Percentiles rank a stretch among this genome's conserved stretches.
These are phyloP conservation scores for Leccinum subgranulosum DNA, from an alignment of 768 basidiomycete species.

Conservation along the genomic window DNA sequence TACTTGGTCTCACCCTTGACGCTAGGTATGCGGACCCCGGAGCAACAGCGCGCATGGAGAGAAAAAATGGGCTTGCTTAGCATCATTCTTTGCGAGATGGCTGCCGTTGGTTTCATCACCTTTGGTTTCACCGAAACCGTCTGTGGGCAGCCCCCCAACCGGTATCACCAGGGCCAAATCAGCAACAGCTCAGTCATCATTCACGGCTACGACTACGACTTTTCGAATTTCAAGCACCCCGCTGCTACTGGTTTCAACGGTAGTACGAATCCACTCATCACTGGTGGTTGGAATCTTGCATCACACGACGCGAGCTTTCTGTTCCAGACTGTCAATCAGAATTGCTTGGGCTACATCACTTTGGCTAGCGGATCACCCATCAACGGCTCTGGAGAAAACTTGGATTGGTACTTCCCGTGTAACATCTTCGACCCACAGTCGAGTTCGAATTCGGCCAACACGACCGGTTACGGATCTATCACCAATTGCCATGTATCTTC, in stretches of 20 bases:
- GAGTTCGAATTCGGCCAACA: conserved; percentile 51
- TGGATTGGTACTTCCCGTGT: conserved; percentile 99
- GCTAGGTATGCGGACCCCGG: conserved; percentile 82
- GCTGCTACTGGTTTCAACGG: conserved; percentile 69
- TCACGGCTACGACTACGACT: conserved; percentile 92
- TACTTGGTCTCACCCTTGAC: conserved; percentile 9
- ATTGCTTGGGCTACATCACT: conserved; percentile 76
- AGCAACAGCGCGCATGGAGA: conserved; percentile 95
- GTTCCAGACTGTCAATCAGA: conserved; percentile 88
- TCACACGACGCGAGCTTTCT: conserved; percentile 92
- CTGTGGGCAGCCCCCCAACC: conserved; percentile 82
- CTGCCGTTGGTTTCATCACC: conserved; percentile 93
- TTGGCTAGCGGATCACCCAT: conserved; percentile 71
- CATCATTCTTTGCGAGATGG: conserved; percentile 83
- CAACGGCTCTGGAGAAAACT: conserved; percentile 49
- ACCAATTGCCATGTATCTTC: conserved; percentile 72
- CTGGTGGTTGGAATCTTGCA: conserved; percentile 69
- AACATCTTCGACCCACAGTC: conserved; percentile 78
- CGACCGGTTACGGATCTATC: conserved; percentile 59
- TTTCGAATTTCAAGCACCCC: conserved; percentile 85
- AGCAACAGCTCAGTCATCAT: conserved; percentile 83
- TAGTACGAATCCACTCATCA: conserved; percentile 77
- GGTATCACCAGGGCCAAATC: conserved; percentile 77
- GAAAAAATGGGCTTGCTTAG: conserved; percentile 94
- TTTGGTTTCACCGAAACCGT: conserved; percentile 97